phyloP scores from a whole-genome alignment of 2,329 filamentous ascomycete genomes.

The Epichloe elymi region DNA sequence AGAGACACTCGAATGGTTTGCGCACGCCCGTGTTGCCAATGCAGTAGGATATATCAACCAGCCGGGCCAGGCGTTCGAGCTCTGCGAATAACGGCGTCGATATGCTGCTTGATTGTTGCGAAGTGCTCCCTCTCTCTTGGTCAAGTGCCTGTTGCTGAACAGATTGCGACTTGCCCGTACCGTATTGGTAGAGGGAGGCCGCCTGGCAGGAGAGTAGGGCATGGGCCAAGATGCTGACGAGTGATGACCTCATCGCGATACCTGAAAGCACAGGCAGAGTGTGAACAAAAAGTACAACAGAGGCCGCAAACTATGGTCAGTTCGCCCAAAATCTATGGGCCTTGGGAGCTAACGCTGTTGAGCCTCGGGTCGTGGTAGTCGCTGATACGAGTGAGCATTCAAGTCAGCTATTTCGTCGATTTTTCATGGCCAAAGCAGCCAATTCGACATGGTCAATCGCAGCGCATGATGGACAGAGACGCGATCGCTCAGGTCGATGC shows the following conservation, averaged over 20 bases:
- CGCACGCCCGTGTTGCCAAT: conserved; percentile 72
- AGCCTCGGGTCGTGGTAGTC: neutral
- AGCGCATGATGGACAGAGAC: neutral
- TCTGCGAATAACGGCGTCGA: conserved; percentile 58
- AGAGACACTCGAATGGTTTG: conserved; percentile 73
- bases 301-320: no score
- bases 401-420: neutral
- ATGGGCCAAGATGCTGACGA: neutral
- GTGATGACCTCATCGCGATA: neutral
- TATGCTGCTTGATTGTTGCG: conserved; percentile 22
- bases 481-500: neutral
- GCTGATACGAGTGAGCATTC: neutral
- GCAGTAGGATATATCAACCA: conserved; percentile 92
- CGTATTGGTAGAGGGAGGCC: neutral
- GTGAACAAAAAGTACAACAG: no score
- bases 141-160: neutral
- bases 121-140: neutral
- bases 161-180: no score
- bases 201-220: neutral
- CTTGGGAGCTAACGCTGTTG: no score
- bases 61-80: conserved; percentile 75
- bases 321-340: no score
- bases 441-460: neutral
- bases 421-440: neutral
- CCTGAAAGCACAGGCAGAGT: neutral